phyloP scores from a whole-genome alignment of 805 yeast genomes.

The Nakazawaea laoshanensis region DNA sequence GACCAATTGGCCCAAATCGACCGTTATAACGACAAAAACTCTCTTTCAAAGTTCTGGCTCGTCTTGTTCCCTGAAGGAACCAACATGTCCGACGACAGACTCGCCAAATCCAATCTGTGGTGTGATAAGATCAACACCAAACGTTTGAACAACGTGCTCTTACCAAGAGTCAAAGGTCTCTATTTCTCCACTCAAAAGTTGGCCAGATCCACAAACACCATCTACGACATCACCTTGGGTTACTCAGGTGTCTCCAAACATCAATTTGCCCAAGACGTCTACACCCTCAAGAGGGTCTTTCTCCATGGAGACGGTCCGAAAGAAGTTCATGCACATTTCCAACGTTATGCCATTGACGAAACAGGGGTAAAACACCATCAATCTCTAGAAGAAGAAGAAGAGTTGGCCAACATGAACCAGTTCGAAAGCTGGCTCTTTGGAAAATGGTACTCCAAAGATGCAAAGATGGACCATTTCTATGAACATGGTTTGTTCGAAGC shows the following conservation, averaged over 20 bases:
- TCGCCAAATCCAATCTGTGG: conserved; percentile 45
- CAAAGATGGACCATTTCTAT: conserved; percentile 53
- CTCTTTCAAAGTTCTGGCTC: conserved; percentile 44
- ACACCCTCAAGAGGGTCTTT: conserved; percentile 55
- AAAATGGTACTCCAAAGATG: conserved; percentile 76
- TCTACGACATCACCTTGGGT: conserved; percentile 80
- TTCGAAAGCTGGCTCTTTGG: conserved; percentile 73
- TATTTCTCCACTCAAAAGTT: conserved; percentile 55
- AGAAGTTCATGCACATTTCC: conserved; percentile 54
- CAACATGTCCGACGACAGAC: conserved; percentile 62
- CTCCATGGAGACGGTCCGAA: conserved; percentile 68
- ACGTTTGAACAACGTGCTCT: conserved; percentile 51
- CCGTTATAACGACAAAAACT: conserved; percentile 37
- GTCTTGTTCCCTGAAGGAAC: conserved; percentile 94
- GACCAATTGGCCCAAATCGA: conserved; percentile 49
- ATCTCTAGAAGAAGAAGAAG: conserved; percentile 34
- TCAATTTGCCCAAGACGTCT: conserved; percentile 73
- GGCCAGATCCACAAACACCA: conserved; percentile 38
- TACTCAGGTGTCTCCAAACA: conserved; percentile 60
- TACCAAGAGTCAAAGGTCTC: conserved; percentile 83
- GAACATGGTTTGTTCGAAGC: conserved; percentile 41
- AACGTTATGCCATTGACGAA: conserved; percentile 45
- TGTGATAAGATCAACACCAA: conserved; percentile 43
- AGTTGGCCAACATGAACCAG: conserved; percentile 23
- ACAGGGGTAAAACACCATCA: conserved; percentile 38